Percentiles rank a stretch among this genome's conserved stretches.
Evolutionary conservation across 306 rosid genomes (phyloP).

Genomic region (Rosa multiflora): DNA sequence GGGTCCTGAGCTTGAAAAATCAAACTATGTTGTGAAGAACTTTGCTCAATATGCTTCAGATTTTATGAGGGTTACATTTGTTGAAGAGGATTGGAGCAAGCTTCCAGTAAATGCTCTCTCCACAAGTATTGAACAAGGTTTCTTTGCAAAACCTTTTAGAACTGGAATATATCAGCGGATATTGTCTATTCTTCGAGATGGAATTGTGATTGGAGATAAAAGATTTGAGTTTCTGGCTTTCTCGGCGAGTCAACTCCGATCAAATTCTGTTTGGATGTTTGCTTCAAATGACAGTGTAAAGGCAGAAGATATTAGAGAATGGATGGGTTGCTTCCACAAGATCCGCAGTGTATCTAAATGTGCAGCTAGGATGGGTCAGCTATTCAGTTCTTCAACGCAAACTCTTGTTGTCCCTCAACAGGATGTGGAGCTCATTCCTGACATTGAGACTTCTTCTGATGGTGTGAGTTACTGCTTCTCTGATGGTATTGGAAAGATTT

Average conservation of each 20-base stretch:
- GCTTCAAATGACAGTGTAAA: constrained; percentile 77
- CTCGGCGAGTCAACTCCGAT: constrained; percentile 95
- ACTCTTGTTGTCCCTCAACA: constrained; percentile 58
- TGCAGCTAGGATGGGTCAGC: constrained; percentile 98
- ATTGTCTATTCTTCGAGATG: constrained; percentile 72
- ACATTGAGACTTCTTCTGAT: constrained; percentile 58
- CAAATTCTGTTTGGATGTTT: constrained; percentile 92
- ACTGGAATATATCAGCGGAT: constrained; percentile 68
- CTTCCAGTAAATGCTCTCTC: constrained; percentile 70
- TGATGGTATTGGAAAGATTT: constrained; percentile 93
- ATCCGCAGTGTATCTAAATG: constrained; percentile 89
- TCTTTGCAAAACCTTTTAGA: constrained; percentile 60
- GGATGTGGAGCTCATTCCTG: constrained; percentile 88
- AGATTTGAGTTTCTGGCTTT: constrained; percentile 89
- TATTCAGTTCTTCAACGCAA: constrained; percentile 86
- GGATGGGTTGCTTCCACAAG: constrained; percentile 93
- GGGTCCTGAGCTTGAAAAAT: constrained; percentile 93
- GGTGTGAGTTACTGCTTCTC: constrained; percentile 82
- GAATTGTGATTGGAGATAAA: constrained; percentile 76
- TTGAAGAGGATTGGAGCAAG: constrained; percentile 93
- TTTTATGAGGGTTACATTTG: constrained; percentile 87
- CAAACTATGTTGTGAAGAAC: constrained; percentile 85
- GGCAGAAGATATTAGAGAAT: constrained; percentile 83
- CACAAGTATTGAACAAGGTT: constrained; percentile 46
- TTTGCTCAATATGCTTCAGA: constrained; percentile 70